phyloP scores from a whole-genome alignment of 1,139 yeast species.

The Diutina mesorugosa region DNA sequence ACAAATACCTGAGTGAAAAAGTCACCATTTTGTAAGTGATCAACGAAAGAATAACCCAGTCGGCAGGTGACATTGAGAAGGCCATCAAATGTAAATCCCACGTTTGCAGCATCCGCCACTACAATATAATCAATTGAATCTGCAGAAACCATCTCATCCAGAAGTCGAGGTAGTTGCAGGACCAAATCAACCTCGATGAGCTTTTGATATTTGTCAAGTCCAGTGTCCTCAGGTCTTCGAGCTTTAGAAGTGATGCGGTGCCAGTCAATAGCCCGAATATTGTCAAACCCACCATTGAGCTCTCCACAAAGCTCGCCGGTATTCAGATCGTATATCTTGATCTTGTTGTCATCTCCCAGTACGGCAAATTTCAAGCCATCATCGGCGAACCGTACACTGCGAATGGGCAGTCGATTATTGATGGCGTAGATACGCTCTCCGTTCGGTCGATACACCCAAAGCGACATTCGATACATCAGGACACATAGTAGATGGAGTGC shows the following conservation, averaged over 20 bases:
- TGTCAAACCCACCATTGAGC: slow-evolving; percentile 10
- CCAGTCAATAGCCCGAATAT: slow-evolving; percentile 1
- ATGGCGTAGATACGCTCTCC: slow-evolving; percentile 45
- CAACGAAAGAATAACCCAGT: slow-evolving; percentile 6
- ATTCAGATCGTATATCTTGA: slow-evolving; percentile 37
- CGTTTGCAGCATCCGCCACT: slow-evolving; percentile 11
- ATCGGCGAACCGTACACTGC: slow-evolving; percentile 20
- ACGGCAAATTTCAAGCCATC: slow-evolving; percentile 31
- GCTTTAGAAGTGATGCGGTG: slow-evolving; percentile 3
- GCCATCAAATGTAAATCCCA: slow-evolving; percentile 19
- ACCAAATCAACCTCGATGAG: slow-evolving; percentile 16
- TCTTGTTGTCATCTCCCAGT: slow-evolving; percentile 29
- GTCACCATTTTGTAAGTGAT: slow-evolving; percentile 11
- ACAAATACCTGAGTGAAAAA: slow-evolving; percentile 18
- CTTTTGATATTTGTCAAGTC: slow-evolving; percentile 6
- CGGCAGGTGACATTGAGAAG: slow-evolving; percentile 16
- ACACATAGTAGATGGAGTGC: slow-evolving; percentile 39
- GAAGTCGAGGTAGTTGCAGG: slow-evolving; percentile 15
- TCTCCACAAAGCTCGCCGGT: slow-evolving; percentile 27
- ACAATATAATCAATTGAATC: slow-evolving; percentile 10
- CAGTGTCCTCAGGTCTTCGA: slow-evolving; percentile 7
- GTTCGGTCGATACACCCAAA: slow-evolving; percentile 40
- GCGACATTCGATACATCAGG: slow-evolving; percentile 32
- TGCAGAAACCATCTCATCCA: background rate
- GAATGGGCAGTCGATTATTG: slow-evolving; percentile 22